Evolutionary conservation across 257 asterid genomes (phyloP), one percentile per base, ranked within the genome.

Genomic region (Gentiana macrophylla): DNA sequence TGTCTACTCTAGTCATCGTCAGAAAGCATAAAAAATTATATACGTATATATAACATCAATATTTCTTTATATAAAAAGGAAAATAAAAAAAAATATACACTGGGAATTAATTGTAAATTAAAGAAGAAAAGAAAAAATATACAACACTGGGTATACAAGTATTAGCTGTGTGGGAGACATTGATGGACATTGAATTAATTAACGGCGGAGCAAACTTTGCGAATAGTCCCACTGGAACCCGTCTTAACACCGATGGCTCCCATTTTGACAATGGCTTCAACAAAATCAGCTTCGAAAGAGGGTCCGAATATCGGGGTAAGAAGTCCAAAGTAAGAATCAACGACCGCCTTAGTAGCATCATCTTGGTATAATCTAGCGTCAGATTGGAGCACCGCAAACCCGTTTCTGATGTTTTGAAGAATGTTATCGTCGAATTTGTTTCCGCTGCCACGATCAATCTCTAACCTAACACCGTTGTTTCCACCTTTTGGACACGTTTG

Each of bases 361-460:
- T 90, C 97, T 46, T 74, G 74, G 15, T 90, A 84, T 1, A 89
- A 71, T 37, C 66, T 69, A 0, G 94, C 94, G 55, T 90, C 97
- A 0, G 96, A 82, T 34, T 58, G 80, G 7, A 89, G 63, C 60
- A 86, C 97, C 0, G 96, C 91, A 6, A 80, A 78, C 41, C 97
- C 97, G 11, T 32, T 59, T 57, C 94, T 67, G 8, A 90, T 70
- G 66, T 86, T 86, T 52, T 65, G 64, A 49, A 86, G 73, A 32
- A 86, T 79, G 11, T 71, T 78, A 46, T 33, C 62, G 75, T 84
- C 97, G 55, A 90, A 90, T 0, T 53, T 65, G 12, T 61, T 53
- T 0, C 34, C 73, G 55, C 89, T 82, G 34, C 83, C 89, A 1
- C 66, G 75, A 52, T 90, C 96, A 1, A 90, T 81, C 0, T 82